Conservation (phyloP, 73 alveolate genomes). For the Paramecium octaurelia region DNA sequence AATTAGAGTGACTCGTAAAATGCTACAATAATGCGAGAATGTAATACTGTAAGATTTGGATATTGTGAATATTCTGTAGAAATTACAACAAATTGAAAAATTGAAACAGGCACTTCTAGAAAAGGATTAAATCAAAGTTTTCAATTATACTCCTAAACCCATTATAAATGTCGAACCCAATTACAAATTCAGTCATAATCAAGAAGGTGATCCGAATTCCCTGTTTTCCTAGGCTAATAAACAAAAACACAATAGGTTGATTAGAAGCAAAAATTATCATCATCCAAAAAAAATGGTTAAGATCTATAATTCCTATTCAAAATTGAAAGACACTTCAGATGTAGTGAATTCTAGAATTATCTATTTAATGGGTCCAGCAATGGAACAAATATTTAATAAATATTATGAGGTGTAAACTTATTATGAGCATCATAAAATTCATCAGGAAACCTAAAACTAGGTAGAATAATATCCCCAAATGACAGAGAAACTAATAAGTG, state of each 20-base stretch:
- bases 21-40: neutral
- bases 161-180: neutral
- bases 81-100: neutral
- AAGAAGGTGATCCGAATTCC: neutral
- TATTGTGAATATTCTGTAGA: neutral
- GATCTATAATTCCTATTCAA: neutral
- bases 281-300: neutral
- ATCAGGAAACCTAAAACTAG: neutral
- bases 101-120: neutral
- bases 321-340: neutral
- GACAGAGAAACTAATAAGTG: neutral
- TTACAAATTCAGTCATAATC: neutral
- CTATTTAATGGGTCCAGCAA: neutral
- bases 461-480: neutral
- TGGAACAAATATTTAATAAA: neutral
- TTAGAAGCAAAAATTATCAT: neutral
- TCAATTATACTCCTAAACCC: neutral
- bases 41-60: neutral
- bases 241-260: neutral
- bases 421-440: neutral
- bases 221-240: neutral
- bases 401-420: neutral
- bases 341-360: neutral
- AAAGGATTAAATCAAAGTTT: neutral
- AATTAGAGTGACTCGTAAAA: neutral